Conservation (phyloP, 2,329 filamentous ascomycete genomes). For the Fusarium falciforme region DNA sequence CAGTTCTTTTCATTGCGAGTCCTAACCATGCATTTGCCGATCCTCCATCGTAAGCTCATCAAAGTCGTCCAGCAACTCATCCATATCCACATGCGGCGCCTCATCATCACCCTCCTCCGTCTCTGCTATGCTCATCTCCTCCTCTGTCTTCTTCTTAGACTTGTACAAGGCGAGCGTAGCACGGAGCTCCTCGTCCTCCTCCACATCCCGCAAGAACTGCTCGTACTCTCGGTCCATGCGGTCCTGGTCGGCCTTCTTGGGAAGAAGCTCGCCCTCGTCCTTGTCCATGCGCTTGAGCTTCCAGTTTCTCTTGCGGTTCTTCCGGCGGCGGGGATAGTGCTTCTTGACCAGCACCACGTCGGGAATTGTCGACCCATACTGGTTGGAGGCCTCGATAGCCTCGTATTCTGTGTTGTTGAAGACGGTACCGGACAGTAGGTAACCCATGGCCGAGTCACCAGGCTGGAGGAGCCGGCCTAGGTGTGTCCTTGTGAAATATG, state of each 20-base stretch:
- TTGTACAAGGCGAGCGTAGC: slow-evolving; percentile 90
- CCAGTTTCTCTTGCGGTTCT: slow-evolving; percentile 86
- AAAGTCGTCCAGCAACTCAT: slow-evolving; percentile 91
- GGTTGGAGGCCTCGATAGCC: slow-evolving; percentile 80
- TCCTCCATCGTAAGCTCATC: slow-evolving; percentile 74
- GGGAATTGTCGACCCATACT: slow-evolving; percentile 82
- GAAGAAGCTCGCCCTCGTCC: slow-evolving; percentile 88
- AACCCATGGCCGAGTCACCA: slow-evolving; percentile 95
- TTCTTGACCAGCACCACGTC: slow-evolving; percentile 98
- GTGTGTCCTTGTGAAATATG: slow-evolving; percentile 92
- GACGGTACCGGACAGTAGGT: slow-evolving; percentile 87
- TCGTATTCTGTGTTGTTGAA: slow-evolving; percentile 93
- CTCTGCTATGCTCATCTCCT: slow-evolving; percentile 76
- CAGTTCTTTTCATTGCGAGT: slow-evolving; percentile 40
- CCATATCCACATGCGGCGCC: slow-evolving; percentile 78
- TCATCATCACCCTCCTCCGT: slow-evolving; percentile 71
- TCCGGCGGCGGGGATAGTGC: slow-evolving; percentile 87
- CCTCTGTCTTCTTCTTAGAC: slow-evolving; percentile 63
- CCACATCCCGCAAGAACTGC: slow-evolving; percentile 95
- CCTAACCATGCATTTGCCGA: slow-evolving; percentile 50
- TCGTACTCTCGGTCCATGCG: slow-evolving; percentile 94
- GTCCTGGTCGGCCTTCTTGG: slow-evolving; percentile 88
- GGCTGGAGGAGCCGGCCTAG: slow-evolving; percentile 86
- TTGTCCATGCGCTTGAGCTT: slow-evolving; percentile 92
- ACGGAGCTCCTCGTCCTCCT: slow-evolving; percentile 91